Conservation (phyloP, 805 yeast genomes). For the Candida sonorensis region DNA sequence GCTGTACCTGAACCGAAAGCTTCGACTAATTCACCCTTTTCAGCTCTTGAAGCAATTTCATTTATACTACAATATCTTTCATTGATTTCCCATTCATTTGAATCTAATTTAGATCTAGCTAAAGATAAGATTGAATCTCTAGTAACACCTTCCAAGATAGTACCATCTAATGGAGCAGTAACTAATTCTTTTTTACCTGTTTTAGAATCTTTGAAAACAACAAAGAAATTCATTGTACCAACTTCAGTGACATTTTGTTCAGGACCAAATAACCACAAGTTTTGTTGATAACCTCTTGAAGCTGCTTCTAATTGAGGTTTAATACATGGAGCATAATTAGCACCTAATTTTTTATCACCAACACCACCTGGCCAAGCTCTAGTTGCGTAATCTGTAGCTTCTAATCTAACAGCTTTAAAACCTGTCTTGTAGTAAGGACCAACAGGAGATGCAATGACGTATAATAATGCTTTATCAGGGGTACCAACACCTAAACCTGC, state of each 20-base stretch:
- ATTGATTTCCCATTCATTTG: slow-evolving; percentile 70
- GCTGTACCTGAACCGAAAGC: slow-evolving; percentile 98
- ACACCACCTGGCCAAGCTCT: slow-evolving; percentile 99
- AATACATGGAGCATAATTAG: slow-evolving; percentile 95
- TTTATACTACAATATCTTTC: slow-evolving; percentile 80
- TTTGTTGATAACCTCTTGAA: slow-evolving; percentile 86
- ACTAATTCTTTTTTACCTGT: slow-evolving; percentile 86
- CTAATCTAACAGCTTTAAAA: slow-evolving; percentile 89
- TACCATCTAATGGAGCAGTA: slow-evolving; percentile 96
- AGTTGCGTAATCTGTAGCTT: slow-evolving; percentile 92
- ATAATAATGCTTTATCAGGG: slow-evolving; percentile 78
- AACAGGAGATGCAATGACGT: slow-evolving; percentile 88
- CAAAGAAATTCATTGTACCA: slow-evolving; percentile 95
- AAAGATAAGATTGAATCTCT: slow-evolving; percentile 80
- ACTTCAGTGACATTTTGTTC: slow-evolving; percentile 88
- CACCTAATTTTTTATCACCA: slow-evolving; percentile 95
- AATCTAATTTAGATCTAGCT: slow-evolving; percentile 68
- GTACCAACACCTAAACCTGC: slow-evolving; percentile 80
- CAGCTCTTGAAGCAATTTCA: slow-evolving; percentile 75
- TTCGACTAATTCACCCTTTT: slow-evolving; percentile 79
- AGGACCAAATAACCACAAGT: slow-evolving; percentile 92
- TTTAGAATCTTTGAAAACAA: slow-evolving; percentile 67
- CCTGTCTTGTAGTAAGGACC: slow-evolving; percentile 96
- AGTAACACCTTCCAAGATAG: slow-evolving; percentile 94
- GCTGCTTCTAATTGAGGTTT: slow-evolving; percentile 90